Conservation (phyloP, 139 green algal genomes). For the Monoraphidium neglectum region DNA sequence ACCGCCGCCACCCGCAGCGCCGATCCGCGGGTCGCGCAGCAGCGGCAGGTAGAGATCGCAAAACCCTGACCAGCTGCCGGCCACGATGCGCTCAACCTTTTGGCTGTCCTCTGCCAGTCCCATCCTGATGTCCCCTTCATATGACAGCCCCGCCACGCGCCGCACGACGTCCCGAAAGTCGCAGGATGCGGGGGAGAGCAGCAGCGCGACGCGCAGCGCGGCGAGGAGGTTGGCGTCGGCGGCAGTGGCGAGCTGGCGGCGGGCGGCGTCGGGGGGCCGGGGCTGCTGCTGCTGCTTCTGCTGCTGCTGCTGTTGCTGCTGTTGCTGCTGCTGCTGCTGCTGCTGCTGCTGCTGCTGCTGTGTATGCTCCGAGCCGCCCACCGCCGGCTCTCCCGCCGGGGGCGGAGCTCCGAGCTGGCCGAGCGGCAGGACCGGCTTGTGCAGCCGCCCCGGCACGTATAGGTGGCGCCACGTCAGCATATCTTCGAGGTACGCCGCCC, state of each 20-base stretch:
- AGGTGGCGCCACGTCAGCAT: constrained; percentile 73
- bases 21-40: constrained; percentile 25
- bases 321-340: neutral
- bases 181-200: constrained; percentile 71
- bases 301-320: neutral
- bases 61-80: constrained; percentile 47
- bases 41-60: constrained; percentile 42
- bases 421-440: constrained; percentile 76
- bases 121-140: constrained; percentile 86
- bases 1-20: neutral
- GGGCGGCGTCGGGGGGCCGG: neutral
- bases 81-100: constrained; percentile 80
- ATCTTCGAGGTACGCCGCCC: constrained; percentile 56
- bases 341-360: constrained; percentile 17
- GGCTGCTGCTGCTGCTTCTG: neutral
- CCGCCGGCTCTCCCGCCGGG: neutral
- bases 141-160: constrained; percentile 77
- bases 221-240: constrained; percentile 55
- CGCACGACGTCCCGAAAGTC: constrained; percentile 61
- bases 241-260: neutral
- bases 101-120: constrained; percentile 78
- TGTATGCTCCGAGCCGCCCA: neutral
- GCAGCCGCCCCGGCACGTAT: constrained; percentile 80
- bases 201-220: constrained; percentile 66
- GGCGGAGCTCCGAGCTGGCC: neutral